Base-by-base conservation (phyloP, 2,329 filamentous ascomycete genomes). In the Epicoccum nigrum region DNA sequence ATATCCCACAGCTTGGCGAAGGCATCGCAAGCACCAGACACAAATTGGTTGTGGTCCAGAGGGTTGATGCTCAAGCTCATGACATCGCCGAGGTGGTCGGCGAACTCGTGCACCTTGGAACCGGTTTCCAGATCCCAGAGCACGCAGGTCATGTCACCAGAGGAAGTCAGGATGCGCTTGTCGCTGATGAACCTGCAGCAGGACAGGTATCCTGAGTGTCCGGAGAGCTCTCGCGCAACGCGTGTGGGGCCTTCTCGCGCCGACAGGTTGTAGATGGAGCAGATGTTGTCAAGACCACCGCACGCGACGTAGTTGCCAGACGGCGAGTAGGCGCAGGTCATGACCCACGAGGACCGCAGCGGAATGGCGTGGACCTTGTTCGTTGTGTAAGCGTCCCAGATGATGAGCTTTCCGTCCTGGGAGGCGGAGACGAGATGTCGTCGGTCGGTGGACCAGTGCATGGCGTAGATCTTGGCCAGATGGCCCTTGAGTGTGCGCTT, bases 31-130 rank as follows among this genome's bases (percentile, higher is more conserved):
- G 94, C 94, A 74, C 94, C 94, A n/a, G 94, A 97, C 59, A 97
- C 94, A 74, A 99, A 99, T 59, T 96, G 94, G 78, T 97, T 97
- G 77, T 96, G 92, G 80, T 97, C 97, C 57, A 95, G 96, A 1
- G 94, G 94, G 79, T 99, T 97, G 76, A 99, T 90, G 83, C 93
- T 97, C 79, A 97, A 92, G 81, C 93, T 97, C 94, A 99, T 99
- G 64, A 99, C 94, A 71, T 99, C 94, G 72, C 94, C 94, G 9
- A 99, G 83, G 74, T 99, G 94, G 77, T 99, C 94, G 70, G 94
- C 94, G 65, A 97, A 99, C 75, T 99, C 94, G 70, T 92, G 96
- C 33, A 96, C 89, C 80, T 97, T 97, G 61, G 92, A 91, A 50
- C 94, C 94, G 0, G 93, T 96, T 78, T 99, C 94, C 60, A 99